Conservation (phyloP, 148 eudicot genomes). For the Persicaria tinctoria region DNA sequence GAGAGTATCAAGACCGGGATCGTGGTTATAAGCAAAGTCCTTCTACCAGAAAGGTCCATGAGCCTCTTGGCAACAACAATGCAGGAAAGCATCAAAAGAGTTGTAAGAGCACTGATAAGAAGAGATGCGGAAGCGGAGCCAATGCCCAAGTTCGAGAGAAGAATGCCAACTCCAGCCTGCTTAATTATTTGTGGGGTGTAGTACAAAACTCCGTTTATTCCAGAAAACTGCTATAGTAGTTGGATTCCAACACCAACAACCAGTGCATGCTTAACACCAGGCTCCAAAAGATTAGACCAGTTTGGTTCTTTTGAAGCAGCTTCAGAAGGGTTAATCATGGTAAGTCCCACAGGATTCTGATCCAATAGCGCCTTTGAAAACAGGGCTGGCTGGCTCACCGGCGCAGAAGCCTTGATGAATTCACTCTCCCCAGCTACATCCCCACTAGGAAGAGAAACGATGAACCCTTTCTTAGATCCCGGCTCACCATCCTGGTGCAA, state of each 20-base stretch:
- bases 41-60: constrained; percentile 53
- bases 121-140: constrained; percentile 38
- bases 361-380: constrained; percentile 41
- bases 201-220: constrained; percentile 49
- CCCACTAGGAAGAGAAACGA: constrained; percentile 38
- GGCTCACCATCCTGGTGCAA: constrained; percentile 40
- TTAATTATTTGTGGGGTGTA: constrained; percentile 54
- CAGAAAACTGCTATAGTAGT: constrained; percentile 52
- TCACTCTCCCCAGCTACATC: constrained; percentile 33
- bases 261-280: constrained; percentile 48
- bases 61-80: constrained; percentile 60
- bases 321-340: constrained; percentile 52
- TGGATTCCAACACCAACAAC: constrained; percentile 43
- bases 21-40: constrained; percentile 42
- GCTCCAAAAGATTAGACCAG: constrained; percentile 40
- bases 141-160: constrained; percentile 44
- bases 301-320: constrained; percentile 32
- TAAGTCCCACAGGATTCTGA: constrained; percentile 46
- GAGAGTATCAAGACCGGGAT: constrained; percentile 36
- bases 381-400: constrained; percentile 53
- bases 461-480: constrained; percentile 37
- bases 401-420: constrained; percentile 42
- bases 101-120: constrained; percentile 39
- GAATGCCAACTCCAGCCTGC: constrained; percentile 52
- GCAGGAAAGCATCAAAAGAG: constrained; percentile 53